These are phyloP conservation scores for Solanum phureja DNA, from an alignment of 257 asterid genomes.

Conservation along the genomic window DNA sequence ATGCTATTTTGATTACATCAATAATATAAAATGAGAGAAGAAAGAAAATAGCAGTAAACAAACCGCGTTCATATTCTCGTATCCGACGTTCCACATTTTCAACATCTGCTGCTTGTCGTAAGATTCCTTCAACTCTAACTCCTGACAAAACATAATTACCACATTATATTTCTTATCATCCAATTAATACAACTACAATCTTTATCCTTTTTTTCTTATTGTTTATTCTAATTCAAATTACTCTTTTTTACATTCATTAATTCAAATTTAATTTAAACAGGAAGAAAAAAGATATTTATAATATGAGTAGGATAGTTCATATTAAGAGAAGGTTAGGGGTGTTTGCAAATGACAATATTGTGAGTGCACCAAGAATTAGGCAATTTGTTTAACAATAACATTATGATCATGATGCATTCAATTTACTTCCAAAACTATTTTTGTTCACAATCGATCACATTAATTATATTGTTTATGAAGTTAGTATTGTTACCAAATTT, in stretches of 20 bases:
- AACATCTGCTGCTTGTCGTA: constrained; percentile 98
- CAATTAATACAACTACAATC: too few relatives aligned
- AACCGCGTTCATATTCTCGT: constrained; percentile 87
- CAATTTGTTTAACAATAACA: neutral
- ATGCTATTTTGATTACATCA: neutral
- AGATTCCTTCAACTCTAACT: constrained; percentile 77
- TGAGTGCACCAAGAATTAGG: neutral
- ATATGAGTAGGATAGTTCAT: neutral
- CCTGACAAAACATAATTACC: constrained; percentile 30
- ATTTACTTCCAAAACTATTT: neutral
- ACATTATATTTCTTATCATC: too few relatives aligned
- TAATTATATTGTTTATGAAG: neutral
- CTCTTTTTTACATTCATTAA: too few relatives aligned
- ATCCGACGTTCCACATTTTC: constrained; percentile 86
- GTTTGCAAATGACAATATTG: neutral
- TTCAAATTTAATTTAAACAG: too few relatives aligned
- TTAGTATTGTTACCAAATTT: too few relatives aligned
- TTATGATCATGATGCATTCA: neutral
- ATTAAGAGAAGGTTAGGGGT: neutral
- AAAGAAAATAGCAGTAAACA: neutral
- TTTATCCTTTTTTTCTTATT: too few relatives aligned
- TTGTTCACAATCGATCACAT: neutral
- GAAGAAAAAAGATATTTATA: neutral
- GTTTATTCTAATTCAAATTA: too few relatives aligned
- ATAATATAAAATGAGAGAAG: neutral